Evolutionary conservation across 2,329 filamentous ascomycete species (phyloP), one percentile per base, ranked within the genome.

Genomic region (Beauveria bassiana): DNA sequence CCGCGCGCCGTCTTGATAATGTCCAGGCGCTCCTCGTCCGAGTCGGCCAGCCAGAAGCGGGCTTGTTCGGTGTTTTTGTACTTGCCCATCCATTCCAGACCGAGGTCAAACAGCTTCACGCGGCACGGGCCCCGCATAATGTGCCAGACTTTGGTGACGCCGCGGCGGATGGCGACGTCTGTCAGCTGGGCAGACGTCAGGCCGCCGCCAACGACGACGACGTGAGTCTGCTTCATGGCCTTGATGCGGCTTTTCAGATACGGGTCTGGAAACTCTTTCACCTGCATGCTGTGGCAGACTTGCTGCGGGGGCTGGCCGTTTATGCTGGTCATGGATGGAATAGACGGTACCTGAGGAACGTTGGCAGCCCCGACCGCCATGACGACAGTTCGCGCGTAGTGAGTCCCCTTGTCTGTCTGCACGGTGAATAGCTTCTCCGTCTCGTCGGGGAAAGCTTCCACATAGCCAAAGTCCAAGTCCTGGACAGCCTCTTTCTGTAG

Each of bases 61-160:
- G 89, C 86, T 70, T 93, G 89, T 66, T 90, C 85, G 59, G 85
- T 82, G 70, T 93, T 93, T 61, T 87, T 86, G 72, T 89, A 93
- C 70, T 93, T 93, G 10, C 87, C 88, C 72, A 93, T 88, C 90
- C 90, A 95, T 53, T 83, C 81, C 1, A 93, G 78, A 61, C 86
- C 84, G 26, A 93, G 81, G 67, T 93, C 90, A 65, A 93, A 93
- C 63, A 88, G 86, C 72, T 93, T 93, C 55, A 91, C 80, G 66
- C 77, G 76, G 14, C 81, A 67, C 0, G 77, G 73, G 0, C 81
- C 78, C 0, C 90, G 81, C 81, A 92, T 86, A 28, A 93, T 69
- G 57, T 89, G 82, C 78, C 82, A 89, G 0, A 93, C 86, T 64
- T 85, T 88, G 1, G 77, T 80, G 0, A 90, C 85, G 0, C 88